A percentile compares a stretch with the other conserved stretches of the same genome.
These are phyloP conservation scores for Persicaria tinctoria DNA, from an alignment of 148 eudicot species.

Conservation along the genomic window DNA sequence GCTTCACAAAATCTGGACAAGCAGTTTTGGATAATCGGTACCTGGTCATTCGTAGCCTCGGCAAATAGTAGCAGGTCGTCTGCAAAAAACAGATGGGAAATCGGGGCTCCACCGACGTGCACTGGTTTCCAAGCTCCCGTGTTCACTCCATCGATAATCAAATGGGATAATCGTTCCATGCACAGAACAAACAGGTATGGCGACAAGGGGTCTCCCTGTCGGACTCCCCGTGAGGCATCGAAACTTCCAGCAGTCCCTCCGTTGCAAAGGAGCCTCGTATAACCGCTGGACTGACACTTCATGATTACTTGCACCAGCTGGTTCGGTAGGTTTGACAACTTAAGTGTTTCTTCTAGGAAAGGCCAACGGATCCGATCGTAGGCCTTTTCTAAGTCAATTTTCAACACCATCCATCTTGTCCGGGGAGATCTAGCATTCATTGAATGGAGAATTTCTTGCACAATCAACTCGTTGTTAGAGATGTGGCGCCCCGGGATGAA, in stretches of 20 bases:
- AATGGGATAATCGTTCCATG: background rate
- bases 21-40: background rate
- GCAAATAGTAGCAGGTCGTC: background rate
- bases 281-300: background rate
- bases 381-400: slow-evolving; percentile 8
- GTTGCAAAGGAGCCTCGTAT: background rate
- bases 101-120: background rate
- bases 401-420: background rate
- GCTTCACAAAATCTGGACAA: background rate
- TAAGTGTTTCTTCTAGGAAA: background rate
- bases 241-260: background rate
- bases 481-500: slow-evolving; percentile 2
- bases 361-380: slow-evolving; percentile 1
- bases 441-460: background rate
- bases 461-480: background rate
- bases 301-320: background rate
- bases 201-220: slow-evolving; percentile 6
- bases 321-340: background rate
- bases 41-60: background rate
- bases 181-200: background rate
- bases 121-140: background rate
- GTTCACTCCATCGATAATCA: background rate
- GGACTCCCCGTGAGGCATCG: background rate
- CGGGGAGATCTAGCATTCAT: background rate
- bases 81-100: background rate